Conservation (phyloP, 2,329 filamentous ascomycete genomes). For the Alternaria sp. region DNA sequence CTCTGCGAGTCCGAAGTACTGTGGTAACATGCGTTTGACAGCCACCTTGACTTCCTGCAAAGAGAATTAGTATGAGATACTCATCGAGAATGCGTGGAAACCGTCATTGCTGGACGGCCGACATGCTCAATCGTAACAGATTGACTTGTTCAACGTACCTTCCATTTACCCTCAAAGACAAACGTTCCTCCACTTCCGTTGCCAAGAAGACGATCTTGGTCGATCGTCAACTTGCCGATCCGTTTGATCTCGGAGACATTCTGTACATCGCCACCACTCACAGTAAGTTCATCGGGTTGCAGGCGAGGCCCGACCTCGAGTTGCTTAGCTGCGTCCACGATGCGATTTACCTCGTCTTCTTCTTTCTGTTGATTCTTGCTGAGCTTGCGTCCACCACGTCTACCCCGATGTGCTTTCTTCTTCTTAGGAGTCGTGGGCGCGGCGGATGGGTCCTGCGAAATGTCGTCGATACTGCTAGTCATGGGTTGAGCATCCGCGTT, state of each 20-base stretch:
- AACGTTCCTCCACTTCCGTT: slow-evolving; percentile 96
- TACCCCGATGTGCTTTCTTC: slow-evolving; percentile 60
- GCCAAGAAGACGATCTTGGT: slow-evolving; percentile 68
- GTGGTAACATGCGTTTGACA: slow-evolving; percentile 94
- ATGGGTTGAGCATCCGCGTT: slow-evolving; percentile 20
- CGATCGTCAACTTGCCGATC: slow-evolving; percentile 68
- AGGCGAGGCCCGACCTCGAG: slow-evolving; percentile 43
- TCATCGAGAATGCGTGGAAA: background rate
- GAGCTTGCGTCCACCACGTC: slow-evolving; percentile 57
- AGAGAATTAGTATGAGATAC: slow-evolving; percentile 13
- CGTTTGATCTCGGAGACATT: slow-evolving; percentile 61
- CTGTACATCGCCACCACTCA: slow-evolving; percentile 55
- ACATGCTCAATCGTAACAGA: background rate
- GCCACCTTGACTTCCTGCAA: slow-evolving; percentile 80
- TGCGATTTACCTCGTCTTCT: slow-evolving; percentile 48
- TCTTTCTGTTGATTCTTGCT: slow-evolving; percentile 53
- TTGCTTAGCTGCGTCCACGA: slow-evolving; percentile 52
- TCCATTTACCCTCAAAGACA: slow-evolving; percentile 93
- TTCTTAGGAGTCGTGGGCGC: slow-evolving; percentile 51
- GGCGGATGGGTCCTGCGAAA: slow-evolving; percentile 31
- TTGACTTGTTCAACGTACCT: slow-evolving; percentile 52
- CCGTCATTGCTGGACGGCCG: background rate
- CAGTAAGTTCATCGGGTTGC: slow-evolving; percentile 51
- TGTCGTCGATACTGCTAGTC: slow-evolving; percentile 24
- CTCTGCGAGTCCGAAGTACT: slow-evolving; percentile 94